Conservation (phyloP, 1,284 basidiomycete species). For the Mycosarcoma mackinlayi region DNA sequence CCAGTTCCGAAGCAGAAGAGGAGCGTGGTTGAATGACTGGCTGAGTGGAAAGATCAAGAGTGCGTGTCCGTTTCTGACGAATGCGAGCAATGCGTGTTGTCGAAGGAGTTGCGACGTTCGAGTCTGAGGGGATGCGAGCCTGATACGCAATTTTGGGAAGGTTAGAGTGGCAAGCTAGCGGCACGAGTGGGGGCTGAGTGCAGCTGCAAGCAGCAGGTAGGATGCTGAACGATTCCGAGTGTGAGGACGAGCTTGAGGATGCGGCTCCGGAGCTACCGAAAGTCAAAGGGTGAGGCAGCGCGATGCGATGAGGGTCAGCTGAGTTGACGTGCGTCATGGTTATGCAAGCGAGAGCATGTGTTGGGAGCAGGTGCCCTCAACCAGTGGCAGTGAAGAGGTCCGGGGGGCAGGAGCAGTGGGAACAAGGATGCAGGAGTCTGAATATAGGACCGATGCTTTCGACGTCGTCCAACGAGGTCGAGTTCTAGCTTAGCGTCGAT, state of each 20-base stretch:
- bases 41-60: conserved; percentile 14
- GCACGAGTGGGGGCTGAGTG: not conserved
- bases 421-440: no score
- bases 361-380: not conserved
- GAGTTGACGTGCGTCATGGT: not conserved
- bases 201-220: not conserved
- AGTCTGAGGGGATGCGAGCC: no score
- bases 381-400: no score
- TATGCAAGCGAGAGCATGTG: not conserved
- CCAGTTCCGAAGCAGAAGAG: conserved; percentile 7
- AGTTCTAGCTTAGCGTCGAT: no score
- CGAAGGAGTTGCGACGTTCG: not conserved
- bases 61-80: conserved; percentile 14
- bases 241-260: not conserved
- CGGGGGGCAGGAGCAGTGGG: no score
- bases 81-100: conserved; percentile 5
- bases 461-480: no score
- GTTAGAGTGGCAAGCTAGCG: no score
- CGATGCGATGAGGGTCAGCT: not conserved
- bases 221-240: no score
- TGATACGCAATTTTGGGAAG: no score
- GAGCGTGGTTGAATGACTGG: conserved; percentile 19
- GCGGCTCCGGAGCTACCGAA: not conserved
- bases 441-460: no score
- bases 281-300: not conserved